phyloP scores from a whole-genome alignment of 495 filamentous ascomycete species.

The Penicillium longicatenatum region DNA sequence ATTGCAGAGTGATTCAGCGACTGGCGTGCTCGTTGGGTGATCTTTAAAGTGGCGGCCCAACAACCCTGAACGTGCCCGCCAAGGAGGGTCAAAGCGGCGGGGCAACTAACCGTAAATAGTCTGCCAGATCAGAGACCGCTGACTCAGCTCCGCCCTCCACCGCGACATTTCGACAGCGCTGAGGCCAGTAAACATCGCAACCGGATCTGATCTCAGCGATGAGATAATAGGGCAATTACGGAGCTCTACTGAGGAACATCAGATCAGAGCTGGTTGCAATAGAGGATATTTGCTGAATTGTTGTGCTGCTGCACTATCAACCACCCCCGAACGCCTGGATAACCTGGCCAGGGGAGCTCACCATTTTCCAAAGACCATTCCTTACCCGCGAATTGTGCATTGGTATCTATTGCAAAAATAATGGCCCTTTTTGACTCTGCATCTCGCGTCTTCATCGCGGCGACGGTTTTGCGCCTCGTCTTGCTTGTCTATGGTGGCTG shows the following conservation, averaged over 20 bases:
- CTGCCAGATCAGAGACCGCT: constrained; percentile 7
- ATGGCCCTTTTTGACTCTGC: constrained; percentile 43
- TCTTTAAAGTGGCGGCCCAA: neutral
- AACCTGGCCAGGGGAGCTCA: neutral
- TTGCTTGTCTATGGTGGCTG: constrained; percentile 85
- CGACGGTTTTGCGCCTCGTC: constrained; percentile 64
- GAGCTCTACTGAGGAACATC: neutral
- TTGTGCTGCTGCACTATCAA: neutral
- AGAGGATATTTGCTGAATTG: neutral
- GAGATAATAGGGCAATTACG: neutral
- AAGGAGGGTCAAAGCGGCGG: neutral
- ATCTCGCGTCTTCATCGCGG: constrained; percentile 63
- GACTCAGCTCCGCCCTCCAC: constrained; percentile 9
- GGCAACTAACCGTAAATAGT: neutral
- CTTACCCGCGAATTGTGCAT: neutral
- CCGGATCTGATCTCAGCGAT: neutral
- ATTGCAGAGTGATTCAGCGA: too few species aligned
- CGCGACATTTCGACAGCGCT: constrained; percentile 2
- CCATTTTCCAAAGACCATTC: neutral
- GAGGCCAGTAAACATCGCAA: constrained; percentile 16
- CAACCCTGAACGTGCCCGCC: neutral
- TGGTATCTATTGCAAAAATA: neutral
- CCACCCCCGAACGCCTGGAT: neutral
- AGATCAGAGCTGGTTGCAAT: neutral
- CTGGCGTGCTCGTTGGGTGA: too few species aligned